Conservation (phyloP, 1,284 basidiomycete genomes). For the Trichosporon sp. region DNA sequence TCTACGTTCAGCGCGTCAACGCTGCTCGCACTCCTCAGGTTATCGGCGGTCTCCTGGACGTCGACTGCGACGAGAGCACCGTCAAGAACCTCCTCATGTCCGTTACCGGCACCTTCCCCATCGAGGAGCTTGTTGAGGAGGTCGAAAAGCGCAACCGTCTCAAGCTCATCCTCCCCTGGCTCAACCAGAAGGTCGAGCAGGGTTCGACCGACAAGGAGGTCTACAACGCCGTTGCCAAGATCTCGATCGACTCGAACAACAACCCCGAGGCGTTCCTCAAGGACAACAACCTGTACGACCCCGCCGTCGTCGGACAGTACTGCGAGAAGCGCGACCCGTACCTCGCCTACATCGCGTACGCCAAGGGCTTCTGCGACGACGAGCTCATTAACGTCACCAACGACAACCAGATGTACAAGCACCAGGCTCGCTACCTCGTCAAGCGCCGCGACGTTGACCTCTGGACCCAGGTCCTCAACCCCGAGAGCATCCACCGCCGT, state of each 20-base stretch:
- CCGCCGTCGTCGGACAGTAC: conserved; percentile 95
- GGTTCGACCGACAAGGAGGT: conserved; percentile 89
- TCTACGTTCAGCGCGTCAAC: conserved; percentile 98
- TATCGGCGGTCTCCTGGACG: conserved; percentile 91
- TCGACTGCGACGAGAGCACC: conserved; percentile 94
- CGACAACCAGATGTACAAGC: conserved; percentile 99
- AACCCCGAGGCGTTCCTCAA: conserved; percentile 97
- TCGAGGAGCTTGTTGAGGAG: conserved; percentile 95
- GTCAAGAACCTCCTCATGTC: conserved; percentile 92
- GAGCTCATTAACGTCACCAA: conserved; percentile 97
- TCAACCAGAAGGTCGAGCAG: conserved; percentile 84
- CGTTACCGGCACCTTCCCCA: conserved; percentile 94
- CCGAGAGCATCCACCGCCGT: conserved; percentile 88
- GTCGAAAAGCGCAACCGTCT: conserved; percentile 94
- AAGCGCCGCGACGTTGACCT: conserved; percentile 93
- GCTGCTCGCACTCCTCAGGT: conserved; percentile 98
- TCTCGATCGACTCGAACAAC: conserved; percentile 97
- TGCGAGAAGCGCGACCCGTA: conserved; percentile 99
- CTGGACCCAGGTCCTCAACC: conserved; percentile 89
- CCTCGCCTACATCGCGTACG: conserved; percentile 98
- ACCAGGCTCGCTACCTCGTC: conserved; percentile 96
- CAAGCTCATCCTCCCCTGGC: conserved; percentile 96
- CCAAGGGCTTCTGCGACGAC: conserved; percentile 98
- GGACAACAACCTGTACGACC: conserved; percentile 95
- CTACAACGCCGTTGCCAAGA: conserved; percentile 97